Percentiles rank a stretch among this genome's conserved stretches.
phyloP scores from a whole-genome alignment of 177 flowering plant genomes.

The Tripterygium wilfordii region DNA sequence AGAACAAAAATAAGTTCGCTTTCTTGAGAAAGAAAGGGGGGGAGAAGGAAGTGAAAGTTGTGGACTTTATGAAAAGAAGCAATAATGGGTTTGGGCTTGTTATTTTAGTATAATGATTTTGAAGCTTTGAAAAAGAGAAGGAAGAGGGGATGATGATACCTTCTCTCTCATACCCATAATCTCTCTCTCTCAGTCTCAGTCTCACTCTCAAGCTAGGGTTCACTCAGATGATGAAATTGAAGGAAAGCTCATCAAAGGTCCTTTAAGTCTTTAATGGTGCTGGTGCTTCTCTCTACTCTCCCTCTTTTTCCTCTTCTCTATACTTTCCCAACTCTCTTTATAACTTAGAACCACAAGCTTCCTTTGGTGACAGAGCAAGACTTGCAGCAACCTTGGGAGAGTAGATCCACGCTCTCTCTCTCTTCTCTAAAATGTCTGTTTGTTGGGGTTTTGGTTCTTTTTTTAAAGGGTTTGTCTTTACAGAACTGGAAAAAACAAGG shows the following conservation, averaged over 20 bases:
- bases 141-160: neutral
- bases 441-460: neutral
- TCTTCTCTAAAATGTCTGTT: too few species aligned
- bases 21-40: too few species aligned
- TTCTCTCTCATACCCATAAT: too few species aligned
- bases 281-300: too few species aligned
- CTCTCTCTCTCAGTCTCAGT: too few species aligned
- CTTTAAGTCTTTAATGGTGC: too few species aligned
- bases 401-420: slow-evolving; percentile 16
- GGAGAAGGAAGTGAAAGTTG: slow-evolving; percentile 7
- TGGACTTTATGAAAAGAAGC: slow-evolving; percentile 8
- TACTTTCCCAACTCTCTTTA: too few species aligned
- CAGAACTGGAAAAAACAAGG: slow-evolving; percentile 27
- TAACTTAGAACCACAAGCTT: slow-evolving; percentile 14
- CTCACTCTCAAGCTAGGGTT: too few species aligned
- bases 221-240: too few species aligned
- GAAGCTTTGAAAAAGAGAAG: neutral
- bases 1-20: too few species aligned
- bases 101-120: slow-evolving; percentile 5
- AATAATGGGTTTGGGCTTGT: slow-evolving; percentile 1
- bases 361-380: slow-evolving; percentile 17
- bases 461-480: slow-evolving; percentile 14
- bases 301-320: too few species aligned
- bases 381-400: slow-evolving; percentile 21
- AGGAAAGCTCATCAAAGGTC: too few species aligned